These are phyloP conservation scores for Protomyces gravidus DNA, from an alignment of 1,139 yeast genomes.

Conservation along the genomic window DNA sequence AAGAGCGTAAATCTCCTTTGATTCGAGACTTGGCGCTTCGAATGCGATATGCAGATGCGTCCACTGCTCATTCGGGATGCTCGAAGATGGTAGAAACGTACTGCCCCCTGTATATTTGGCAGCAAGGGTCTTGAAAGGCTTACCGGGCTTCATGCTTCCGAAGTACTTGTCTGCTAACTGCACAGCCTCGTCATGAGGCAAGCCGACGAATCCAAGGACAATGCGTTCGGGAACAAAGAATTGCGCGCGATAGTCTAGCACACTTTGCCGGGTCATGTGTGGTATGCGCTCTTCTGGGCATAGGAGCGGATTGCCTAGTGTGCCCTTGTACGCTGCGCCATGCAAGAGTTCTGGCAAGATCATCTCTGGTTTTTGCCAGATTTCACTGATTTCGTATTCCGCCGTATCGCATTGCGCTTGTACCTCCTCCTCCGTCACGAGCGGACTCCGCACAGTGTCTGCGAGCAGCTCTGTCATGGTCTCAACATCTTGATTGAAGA, in stretches of 20 bases:
- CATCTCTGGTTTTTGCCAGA: conserved; percentile 78
- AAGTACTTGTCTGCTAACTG: conserved; percentile 59
- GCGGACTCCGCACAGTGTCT: conserved; percentile 75
- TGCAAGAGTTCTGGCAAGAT: conserved; percentile 84
- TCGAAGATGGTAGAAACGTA: conserved; percentile 50
- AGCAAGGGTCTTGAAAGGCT: conserved; percentile 19
- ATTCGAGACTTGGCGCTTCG: conserved; percentile 77
- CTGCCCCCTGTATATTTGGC: conserved; percentile 74
- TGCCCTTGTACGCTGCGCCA: conserved; percentile 69
- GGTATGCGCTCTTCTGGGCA: conserved; percentile 71
- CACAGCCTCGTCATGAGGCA: conserved; percentile 65
- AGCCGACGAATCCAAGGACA: conserved; percentile 86
- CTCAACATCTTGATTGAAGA: conserved; percentile 80
- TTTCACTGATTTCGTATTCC: conserved; percentile 74
- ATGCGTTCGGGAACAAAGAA: conserved; percentile 77
- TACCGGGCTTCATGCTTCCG: conserved; percentile 53
- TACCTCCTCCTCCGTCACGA: conserved; percentile 63
- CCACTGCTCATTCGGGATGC: conserved; percentile 47
- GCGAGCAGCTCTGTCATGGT: conserved; percentile 71
- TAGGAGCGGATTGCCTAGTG: conserved; percentile 79
- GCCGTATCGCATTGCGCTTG: conserved; percentile 70
- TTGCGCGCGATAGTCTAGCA: conserved; percentile 59
- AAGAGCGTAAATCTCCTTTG: conserved; percentile 83
- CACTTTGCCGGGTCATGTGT: conserved; percentile 50
- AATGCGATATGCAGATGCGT: conserved; percentile 84